Percentiles rank a stretch among this genome's conserved stretches.
These are phyloP conservation scores for Nasturtium officinale DNA, from an alignment of 345 rosid genomes.

Conservation along the genomic window DNA sequence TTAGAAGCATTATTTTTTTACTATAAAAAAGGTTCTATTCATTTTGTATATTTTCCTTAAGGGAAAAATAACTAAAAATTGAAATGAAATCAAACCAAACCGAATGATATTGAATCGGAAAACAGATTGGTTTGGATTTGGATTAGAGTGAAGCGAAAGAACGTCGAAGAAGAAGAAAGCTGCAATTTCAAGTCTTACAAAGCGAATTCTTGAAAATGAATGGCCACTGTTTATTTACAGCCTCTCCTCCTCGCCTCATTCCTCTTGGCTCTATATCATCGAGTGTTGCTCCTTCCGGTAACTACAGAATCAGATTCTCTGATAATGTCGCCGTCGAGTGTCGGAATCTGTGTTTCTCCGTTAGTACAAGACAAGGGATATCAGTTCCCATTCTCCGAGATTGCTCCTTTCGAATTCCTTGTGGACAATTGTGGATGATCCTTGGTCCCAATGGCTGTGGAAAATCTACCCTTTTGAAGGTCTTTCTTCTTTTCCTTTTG, in stretches of 20 bases:
- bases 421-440: constrained; percentile 90
- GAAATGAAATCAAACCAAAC: not conserved
- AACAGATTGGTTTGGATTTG: constrained; percentile 1
- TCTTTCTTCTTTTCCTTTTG: constrained; percentile 26
- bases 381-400: constrained; percentile 67
- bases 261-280: constrained; percentile 44
- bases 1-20: not conserved
- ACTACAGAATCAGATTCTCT: constrained; percentile 48
- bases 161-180: constrained; percentile 18
- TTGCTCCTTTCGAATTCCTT: constrained; percentile 73
- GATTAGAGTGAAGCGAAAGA: not conserved
- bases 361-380: constrained; percentile 55
- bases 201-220: constrained; percentile 42
- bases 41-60: too few species aligned
- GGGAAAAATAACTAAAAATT: not conserved
- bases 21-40: too few species aligned
- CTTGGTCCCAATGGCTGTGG: constrained; percentile 99
- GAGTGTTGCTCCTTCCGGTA: constrained; percentile 19
- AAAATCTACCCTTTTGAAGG: constrained; percentile 96
- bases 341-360: constrained; percentile 69
- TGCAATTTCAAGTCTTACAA: constrained; percentile 4
- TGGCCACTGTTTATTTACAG: constrained; percentile 30
- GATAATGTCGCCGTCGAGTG: constrained; percentile 57
- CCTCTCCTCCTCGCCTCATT: constrained; percentile 40
- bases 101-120: not conserved